Percentiles rank a stretch among this genome's conserved stretches.
Evolutionary conservation across 495 filamentous ascomycete species (phyloP).

Genomic region (Trichoderma parareesei): DNA sequence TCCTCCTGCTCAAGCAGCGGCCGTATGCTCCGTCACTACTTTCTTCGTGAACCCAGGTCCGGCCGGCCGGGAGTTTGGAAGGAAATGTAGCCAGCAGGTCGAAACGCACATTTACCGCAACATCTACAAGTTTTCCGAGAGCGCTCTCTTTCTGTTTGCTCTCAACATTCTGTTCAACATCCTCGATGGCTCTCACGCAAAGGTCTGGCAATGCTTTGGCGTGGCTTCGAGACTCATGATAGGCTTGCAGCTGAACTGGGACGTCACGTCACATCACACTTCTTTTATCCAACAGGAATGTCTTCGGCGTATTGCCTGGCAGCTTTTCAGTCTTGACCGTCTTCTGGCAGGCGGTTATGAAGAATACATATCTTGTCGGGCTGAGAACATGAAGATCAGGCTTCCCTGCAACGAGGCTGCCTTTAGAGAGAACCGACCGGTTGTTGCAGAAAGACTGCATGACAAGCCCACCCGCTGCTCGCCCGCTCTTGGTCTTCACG

Average conservation of each 20-base stretch:
- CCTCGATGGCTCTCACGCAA: conserved; percentile 10
- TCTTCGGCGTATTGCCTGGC: conserved; percentile 15
- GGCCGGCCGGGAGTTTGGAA: conserved; percentile 11
- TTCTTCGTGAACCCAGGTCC: conserved; percentile 6
- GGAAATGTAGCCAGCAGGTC: conserved; percentile 12
- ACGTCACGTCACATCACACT: conserved; percentile 1
- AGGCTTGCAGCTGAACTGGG: conserved; percentile 15
- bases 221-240: conserved; percentile 12
- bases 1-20: conserved; percentile 9
- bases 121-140: conserved; percentile 10
- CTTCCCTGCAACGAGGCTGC: conserved; percentile 15
- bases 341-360: conserved; percentile 14
- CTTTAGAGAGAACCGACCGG: conserved; percentile 14
- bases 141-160: conserved; percentile 5
- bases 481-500: conserved; percentile 6
- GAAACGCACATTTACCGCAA: conserved; percentile 14
- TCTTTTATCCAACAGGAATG: conserved; percentile 16
- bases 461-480: background rate
- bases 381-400: conserved; percentile 14
- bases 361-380: conserved; percentile 13
- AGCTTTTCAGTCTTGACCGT: conserved; percentile 15
- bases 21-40: conserved; percentile 11
- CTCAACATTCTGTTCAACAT: conserved; percentile 13
- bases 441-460: conserved; percentile 8
- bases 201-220: conserved; percentile 14